phyloP scores from a whole-genome alignment of 2,329 filamentous ascomycete genomes.

The Clarireedia homoeocarpa region DNA sequence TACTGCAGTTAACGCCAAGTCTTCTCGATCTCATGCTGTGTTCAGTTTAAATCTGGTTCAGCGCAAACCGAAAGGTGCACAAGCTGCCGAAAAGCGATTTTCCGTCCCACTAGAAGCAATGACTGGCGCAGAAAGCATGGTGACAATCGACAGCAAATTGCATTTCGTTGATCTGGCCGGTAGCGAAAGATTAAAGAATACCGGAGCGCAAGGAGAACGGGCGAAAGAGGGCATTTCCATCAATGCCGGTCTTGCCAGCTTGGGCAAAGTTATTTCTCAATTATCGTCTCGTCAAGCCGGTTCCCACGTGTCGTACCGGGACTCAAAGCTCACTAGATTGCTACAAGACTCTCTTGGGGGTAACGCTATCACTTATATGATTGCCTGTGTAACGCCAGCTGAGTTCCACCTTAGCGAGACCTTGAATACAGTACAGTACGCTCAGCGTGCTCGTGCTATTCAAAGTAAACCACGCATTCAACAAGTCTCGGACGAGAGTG shows the following conservation, averaged over 20 bases:
- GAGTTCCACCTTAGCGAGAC: constrained; percentile 98
- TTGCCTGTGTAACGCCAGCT: constrained; percentile 92
- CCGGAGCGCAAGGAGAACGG: constrained; percentile 86
- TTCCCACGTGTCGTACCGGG: constrained; percentile 92
- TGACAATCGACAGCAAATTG: constrained; percentile 95
- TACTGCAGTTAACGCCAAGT: constrained; percentile 95
- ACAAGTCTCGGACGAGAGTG: constrained; percentile 76
- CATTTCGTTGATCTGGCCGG: constrained; percentile 98
- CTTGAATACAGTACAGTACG: constrained; percentile 94
- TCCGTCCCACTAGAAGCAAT: constrained; percentile 81
- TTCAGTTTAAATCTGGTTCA: constrained; percentile 93
- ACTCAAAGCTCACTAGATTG: constrained; percentile 91
- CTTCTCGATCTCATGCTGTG: constrained; percentile 93
- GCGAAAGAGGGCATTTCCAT: constrained; percentile 97
- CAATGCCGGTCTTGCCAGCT: constrained; percentile 86
- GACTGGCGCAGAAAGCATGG: constrained; percentile 57
- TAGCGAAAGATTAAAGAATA: constrained; percentile 95
- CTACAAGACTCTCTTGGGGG: constrained; percentile 95
- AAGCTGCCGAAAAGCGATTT: constrained; percentile 69
- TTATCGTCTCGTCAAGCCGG: constrained; percentile 82
- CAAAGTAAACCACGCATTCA: constrained; percentile 97
- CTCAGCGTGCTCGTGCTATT: constrained; percentile 89
- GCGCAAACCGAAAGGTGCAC: constrained; percentile 56
- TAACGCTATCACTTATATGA: constrained; percentile 98
- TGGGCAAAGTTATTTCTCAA: constrained; percentile 98